These are phyloP conservation scores for Salix purpurea DNA, from an alignment of 345 rosid species.

Conservation along the genomic window DNA sequence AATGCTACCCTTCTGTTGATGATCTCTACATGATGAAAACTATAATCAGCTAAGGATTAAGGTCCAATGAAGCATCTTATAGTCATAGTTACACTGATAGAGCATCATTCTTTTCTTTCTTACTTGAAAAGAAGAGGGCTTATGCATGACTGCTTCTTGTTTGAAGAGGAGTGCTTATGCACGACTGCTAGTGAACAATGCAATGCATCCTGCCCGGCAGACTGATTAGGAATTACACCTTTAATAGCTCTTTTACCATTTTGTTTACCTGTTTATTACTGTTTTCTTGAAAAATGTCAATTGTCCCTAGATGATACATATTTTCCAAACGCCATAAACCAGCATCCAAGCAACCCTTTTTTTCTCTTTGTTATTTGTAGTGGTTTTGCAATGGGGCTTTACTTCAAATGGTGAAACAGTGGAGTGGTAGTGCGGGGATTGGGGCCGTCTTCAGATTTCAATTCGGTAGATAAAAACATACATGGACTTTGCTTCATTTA, in stretches of 20 bases:
- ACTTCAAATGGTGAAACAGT: neutral
- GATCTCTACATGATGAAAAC: slow-evolving; percentile 35
- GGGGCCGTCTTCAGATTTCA: neutral
- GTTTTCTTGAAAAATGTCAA: neutral
- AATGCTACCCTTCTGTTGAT: neutral
- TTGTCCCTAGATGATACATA: slow-evolving; percentile 27
- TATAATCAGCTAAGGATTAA: slow-evolving; percentile 22
- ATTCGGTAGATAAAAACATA: neutral
- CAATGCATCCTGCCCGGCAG: neutral
- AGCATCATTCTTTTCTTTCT: neutral
- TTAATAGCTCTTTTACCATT: neutral
- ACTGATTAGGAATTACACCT: neutral
- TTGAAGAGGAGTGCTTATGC: neutral
- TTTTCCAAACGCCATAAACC: slow-evolving; percentile 31
- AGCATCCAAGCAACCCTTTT: slow-evolving; percentile 18
- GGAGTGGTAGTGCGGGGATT: no score
- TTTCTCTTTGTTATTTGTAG: neutral
- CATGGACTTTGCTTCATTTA: no score
- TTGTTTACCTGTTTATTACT: neutral
- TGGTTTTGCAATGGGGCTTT: no score
- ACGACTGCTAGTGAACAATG: neutral
- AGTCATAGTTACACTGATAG: slow-evolving; percentile 49
- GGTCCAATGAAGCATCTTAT: slow-evolving; percentile 32
- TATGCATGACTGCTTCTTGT: neutral
- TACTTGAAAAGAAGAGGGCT: neutral